Conservation (phyloP, 176 grass and related monocot genomes). For the Carex cristatella region DNA sequence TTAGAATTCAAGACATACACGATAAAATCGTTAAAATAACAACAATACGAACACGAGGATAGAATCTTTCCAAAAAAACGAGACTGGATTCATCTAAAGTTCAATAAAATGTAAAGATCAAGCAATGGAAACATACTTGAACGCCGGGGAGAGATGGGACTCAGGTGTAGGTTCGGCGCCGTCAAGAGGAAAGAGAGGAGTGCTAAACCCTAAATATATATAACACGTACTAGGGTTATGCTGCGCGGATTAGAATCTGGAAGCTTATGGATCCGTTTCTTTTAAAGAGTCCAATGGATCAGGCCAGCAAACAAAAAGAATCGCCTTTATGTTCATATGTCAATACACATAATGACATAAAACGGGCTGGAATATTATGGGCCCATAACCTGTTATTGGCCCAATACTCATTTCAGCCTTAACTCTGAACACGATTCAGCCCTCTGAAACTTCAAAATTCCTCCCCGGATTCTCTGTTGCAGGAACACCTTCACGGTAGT, state of each 20-base stretch:
- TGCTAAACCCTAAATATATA: constrained; percentile 26
- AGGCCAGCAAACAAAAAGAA: neutral
- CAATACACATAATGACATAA: neutral
- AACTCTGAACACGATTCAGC: neutral
- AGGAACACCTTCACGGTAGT: neutral
- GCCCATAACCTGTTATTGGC: neutral
- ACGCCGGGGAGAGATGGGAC: constrained; percentile 2
- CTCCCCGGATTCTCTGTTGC: neutral
- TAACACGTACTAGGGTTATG: neutral
- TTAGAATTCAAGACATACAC: neutral
- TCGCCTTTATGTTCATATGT: neutral
- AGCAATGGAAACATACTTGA: neutral
- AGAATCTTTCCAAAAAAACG: neutral
- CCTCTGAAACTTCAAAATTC: too few relatives aligned
- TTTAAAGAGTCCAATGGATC: neutral
- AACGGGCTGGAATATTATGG: neutral
- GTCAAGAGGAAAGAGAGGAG: neutral
- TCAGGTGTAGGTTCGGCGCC: constrained; percentile 10
- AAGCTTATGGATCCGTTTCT: neutral
- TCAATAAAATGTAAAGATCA: neutral
- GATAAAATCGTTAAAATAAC: neutral
- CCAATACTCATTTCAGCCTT: neutral
- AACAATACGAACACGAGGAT: neutral
- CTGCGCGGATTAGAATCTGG: neutral
- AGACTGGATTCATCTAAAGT: neutral